Evolutionary conservation across 371 early-diverging fungal species (phyloP).

Genomic region (Mucor piriformis): DNA sequence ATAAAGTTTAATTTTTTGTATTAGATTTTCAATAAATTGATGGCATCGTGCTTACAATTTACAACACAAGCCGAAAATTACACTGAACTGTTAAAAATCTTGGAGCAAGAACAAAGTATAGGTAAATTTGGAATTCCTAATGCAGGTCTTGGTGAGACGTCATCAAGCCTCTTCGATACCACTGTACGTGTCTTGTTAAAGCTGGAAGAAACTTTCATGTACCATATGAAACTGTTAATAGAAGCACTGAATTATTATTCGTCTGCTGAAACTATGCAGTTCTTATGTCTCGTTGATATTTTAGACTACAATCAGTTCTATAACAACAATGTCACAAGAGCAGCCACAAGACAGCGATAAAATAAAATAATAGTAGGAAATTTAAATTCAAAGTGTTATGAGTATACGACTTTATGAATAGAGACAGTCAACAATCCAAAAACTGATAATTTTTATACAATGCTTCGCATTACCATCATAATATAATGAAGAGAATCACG

Average conservation of each 20-base stretch:
- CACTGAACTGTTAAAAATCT: conserved; percentile 38
- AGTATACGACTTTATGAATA: too few species aligned
- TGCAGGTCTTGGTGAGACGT: conserved; percentile 26
- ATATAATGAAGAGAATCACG: too few species aligned
- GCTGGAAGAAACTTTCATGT: conserved; percentile 66
- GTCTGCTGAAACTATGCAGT: conserved; percentile 72
- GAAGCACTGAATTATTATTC: conserved; percentile 79
- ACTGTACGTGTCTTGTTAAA: conserved; percentile 45
- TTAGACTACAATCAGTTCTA: conserved; percentile 76
- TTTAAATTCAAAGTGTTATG: too few species aligned
- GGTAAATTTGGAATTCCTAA: conserved; percentile 48
- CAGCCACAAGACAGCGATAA: conserved; percentile 7
- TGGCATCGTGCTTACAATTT: conserved; percentile 71
- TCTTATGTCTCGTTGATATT: conserved; percentile 76
- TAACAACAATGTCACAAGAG: conserved; percentile 11
- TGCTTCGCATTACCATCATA: too few species aligned
- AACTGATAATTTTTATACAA: too few species aligned
- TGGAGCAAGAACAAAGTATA: conserved; percentile 49
- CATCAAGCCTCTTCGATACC: conserved; percentile 26
- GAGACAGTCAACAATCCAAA: too few species aligned
- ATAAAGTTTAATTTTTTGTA: not conserved
- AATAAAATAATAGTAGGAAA: not conserved
- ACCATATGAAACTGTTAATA: conserved; percentile 72
- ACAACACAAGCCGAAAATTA: conserved; percentile 54
- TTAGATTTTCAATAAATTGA: conserved; percentile 74